Evolutionary conservation across 139 green algal genomes (phyloP), one percentile per base, ranked within the genome.

Genomic region (Nannochloris sp.): DNA sequence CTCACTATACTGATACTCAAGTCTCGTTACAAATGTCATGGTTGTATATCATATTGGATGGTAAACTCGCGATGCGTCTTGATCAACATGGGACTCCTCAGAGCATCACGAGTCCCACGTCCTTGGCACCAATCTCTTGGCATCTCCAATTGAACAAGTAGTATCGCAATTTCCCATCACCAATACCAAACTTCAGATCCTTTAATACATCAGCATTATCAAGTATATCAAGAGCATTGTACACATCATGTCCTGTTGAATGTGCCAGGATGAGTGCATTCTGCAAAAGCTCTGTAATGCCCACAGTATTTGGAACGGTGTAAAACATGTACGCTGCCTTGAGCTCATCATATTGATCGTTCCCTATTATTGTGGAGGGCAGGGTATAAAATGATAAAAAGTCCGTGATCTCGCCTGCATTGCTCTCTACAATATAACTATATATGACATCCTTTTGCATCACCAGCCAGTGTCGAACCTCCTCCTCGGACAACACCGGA

Each of bases 121-220:
- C 73, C 8, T 63, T 49, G 0, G 92, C 69, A 1, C 63, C 31
- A 43, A 97, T 59, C 17, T 53, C 23, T 1, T 44, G 51, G 20
- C 95, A 56, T 4, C 88, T 69, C 83, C 87, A 99, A 80, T 99
- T 99, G 85, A 93, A 99, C 48, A 99, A 74, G 73, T 99, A 99
- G 73, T 97, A 99, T 30, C 93, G 82, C 70, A 99, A 79, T 59
- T 86, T 73, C 46, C 93, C 93, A 61, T 99, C 93, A 0, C 93
- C 93, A n/a, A 92, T 89, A 29, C 92, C 93, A 82, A 97, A 98
- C 77, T 98, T 98, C 50, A 98, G 86, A 14, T 92, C 83, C 48
- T 85, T 85, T 13, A 95, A 68, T 43, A 95, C 79, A 14, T 70
- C 55, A 1, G 48, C 29, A 59, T 93, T 79, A n/a, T 89, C 67